Conservation (phyloP, 768 basidiomycete genomes). For the Auriculariales sp. region DNA sequence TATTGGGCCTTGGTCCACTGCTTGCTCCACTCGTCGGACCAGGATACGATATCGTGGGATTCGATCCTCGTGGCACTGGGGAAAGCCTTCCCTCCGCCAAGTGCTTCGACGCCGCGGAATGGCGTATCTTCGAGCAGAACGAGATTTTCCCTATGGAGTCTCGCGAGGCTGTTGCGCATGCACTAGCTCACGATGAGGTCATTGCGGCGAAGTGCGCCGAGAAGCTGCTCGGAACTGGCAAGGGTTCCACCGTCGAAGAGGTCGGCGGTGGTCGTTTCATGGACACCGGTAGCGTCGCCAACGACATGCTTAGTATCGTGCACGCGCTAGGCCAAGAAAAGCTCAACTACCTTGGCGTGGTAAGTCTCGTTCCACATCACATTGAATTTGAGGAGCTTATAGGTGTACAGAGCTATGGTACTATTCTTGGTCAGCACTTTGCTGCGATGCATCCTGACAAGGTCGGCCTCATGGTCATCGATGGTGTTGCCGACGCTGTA, state of each 20-base stretch:
- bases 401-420: slow-evolving; percentile 4
- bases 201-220: neutral
- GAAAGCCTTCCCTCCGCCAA: neutral
- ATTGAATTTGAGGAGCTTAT: too few species aligned
- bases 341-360: slow-evolving; percentile 8
- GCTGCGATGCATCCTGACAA: neutral
- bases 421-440: neutral
- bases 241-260: neutral
- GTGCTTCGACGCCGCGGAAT: neutral
- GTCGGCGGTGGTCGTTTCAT: neutral
- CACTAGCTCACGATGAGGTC: neutral
- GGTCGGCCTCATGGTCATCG: slow-evolving; percentile 3
- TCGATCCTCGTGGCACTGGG: neutral
- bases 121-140: neutral
- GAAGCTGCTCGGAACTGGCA: neutral
- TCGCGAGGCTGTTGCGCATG: neutral
- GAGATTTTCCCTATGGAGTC: neutral
- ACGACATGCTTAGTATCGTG: slow-evolving; percentile 10
- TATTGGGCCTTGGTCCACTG: neutral
- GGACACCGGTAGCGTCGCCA: slow-evolving; percentile 6
- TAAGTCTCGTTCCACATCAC: too few species aligned
- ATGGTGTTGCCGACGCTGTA: slow-evolving; percentile 4
- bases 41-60: neutral
- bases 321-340: slow-evolving; percentile 9
- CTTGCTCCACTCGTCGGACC: neutral